Conservation (phyloP, 164 flowering plant genomes). For the grape (Vitis vinifera) region DNA sequence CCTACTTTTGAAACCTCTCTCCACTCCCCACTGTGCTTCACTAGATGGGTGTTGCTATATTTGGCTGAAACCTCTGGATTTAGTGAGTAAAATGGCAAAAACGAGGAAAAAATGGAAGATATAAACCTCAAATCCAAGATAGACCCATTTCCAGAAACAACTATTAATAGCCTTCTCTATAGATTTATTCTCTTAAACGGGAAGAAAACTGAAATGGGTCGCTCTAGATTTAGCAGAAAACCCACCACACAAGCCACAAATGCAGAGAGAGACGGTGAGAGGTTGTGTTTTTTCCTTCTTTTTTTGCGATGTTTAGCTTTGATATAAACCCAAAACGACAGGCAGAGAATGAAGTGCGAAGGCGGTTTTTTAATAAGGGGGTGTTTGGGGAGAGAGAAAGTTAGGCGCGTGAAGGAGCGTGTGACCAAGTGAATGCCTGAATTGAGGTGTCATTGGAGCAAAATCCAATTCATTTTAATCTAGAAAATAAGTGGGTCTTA, state of each 20-base stretch:
- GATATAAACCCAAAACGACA: conserved; percentile 21
- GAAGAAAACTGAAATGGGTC: conserved; percentile 17
- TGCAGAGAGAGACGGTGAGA: conserved; percentile 2
- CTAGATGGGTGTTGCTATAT: conserved; percentile 25
- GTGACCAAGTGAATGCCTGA: background rate
- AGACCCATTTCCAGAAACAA: no score
- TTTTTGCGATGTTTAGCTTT: conserved; percentile 1
- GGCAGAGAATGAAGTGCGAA: conserved; percentile 16
- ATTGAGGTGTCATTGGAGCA: background rate
- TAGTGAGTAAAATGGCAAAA: conserved; percentile 5
- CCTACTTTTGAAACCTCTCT: conserved; percentile 10
- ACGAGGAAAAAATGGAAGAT: background rate
- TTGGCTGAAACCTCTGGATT: conserved; percentile 13
- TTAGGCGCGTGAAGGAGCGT: background rate
- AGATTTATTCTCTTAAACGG: conserved; percentile 6
- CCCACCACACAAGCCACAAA: conserved; percentile 7
- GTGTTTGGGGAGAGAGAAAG: conserved; percentile 1
- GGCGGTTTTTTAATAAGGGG: conserved; percentile 18
- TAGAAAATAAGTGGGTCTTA: background rate
- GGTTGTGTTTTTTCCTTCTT: background rate
- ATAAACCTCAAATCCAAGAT: no score
- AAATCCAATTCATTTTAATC: background rate
- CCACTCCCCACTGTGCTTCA: conserved; percentile 8
- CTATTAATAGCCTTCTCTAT: no score
- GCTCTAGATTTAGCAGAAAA: conserved; percentile 22